These are phyloP conservation scores for Yamadazyma sp. DNA, from an alignment of 805 yeast species.

Conservation along the genomic window DNA sequence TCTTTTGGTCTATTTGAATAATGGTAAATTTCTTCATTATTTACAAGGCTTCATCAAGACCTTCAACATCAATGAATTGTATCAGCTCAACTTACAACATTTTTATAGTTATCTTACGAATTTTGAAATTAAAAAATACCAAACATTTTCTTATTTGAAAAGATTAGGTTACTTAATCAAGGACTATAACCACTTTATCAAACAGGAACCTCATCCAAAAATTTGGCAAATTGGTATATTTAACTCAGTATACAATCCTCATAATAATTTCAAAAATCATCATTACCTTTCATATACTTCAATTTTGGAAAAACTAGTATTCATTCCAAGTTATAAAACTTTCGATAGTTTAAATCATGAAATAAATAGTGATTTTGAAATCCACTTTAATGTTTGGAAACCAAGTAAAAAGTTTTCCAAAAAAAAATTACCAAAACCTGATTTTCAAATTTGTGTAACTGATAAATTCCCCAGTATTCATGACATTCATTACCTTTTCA, in stretches of 20 bases:
- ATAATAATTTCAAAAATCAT: constrained; percentile 4
- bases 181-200: constrained; percentile 12
- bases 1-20: constrained; percentile 25
- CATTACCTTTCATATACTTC: constrained; percentile 21
- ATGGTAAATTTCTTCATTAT: constrained; percentile 18
- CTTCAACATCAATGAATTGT: constrained; percentile 22
- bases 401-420: constrained; percentile 73
- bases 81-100: constrained; percentile 57
- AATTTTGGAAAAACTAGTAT: constrained; percentile 6
- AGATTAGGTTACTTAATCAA: constrained; percentile 73
- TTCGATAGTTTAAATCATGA: constrained; percentile 11
- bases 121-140: constrained; percentile 35
- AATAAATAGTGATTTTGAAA: constrained; percentile 14
- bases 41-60: constrained; percentile 13
- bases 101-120: constrained; percentile 43
- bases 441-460: constrained; percentile 65
- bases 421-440: constrained; percentile 66
- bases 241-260: neutral
- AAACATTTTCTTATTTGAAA: constrained; percentile 70
- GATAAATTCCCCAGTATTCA: constrained; percentile 45
- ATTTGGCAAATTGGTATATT: neutral
- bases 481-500: constrained; percentile 36
- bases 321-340: constrained; percentile 8
- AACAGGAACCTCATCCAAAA: neutral
- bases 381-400: constrained; percentile 77